Evolutionary conservation across 116 monocot genomes (phyloP).

Genomic region (Zostera marina): DNA sequence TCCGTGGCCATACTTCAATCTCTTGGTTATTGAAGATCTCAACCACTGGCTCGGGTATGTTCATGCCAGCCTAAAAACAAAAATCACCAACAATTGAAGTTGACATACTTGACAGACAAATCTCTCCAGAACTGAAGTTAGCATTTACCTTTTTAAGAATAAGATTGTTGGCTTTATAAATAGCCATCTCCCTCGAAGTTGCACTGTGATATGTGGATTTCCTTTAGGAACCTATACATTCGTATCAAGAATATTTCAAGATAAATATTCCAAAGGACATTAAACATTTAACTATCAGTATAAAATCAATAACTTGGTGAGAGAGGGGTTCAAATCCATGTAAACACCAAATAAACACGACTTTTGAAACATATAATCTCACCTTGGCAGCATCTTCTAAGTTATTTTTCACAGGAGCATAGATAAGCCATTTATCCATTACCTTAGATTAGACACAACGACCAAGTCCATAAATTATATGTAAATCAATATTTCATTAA

Average conservation of each 20-base stretch:
- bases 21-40: constrained; percentile 79
- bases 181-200: constrained; percentile 89
- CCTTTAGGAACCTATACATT: constrained; percentile 64
- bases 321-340: no score
- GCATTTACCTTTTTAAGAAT: constrained; percentile 56
- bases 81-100: not conserved
- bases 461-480: constrained; percentile 3
- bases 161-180: constrained; percentile 80
- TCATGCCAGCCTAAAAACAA: constrained; percentile 53
- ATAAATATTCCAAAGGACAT: not conserved
- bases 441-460: constrained; percentile 32
- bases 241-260: constrained; percentile 1
- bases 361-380: not conserved
- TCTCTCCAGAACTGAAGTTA: not conserved
- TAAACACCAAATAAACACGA: no score
- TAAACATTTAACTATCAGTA: not conserved
- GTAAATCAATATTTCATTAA: no score
- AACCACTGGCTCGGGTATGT: constrained; percentile 44
- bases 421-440: constrained; percentile 87
- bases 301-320: no score
- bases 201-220: constrained; percentile 98
- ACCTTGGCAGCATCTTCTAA: constrained; percentile 98
- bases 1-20: constrained; percentile 89
- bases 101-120: not conserved
- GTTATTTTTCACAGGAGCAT: constrained; percentile 97